Base-by-base conservation (phyloP, 805 yeast genomes). In the Sungouiozyma intestinalis region DNA sequence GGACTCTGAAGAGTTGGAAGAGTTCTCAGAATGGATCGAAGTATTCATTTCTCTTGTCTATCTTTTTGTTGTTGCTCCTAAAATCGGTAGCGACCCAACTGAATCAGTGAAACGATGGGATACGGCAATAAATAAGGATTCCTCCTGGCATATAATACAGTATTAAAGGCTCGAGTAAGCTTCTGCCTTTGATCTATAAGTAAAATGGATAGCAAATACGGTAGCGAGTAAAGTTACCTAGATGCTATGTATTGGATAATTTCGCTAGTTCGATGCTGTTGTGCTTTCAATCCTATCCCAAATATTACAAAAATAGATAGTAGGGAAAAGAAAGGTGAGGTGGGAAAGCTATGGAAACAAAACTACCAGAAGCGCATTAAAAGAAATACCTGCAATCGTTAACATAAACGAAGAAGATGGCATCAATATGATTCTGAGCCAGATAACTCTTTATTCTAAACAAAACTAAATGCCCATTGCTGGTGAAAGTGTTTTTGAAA, bases 1-100 rank as follows among this genome's bases (percentile, higher is more conserved):
- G 11, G 52, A 38, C n/a, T 17, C 27, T 38, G 27, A 33, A 18
- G 24, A 35, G 34, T 37, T 43, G 27, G 39, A 37, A 29, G 41
- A 31, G 13, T 20, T 27, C 3, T 19, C 35, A 27, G 49, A 43
- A 16, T 38, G 21, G 16, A 39, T 43, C 6, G 48, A 45, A 8
- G 44, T 35, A 27, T 24, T 24, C 29, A 24, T 24, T 24, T 24
- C 11, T 24, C 11, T 24, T 11, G n/a, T n/a, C n/a, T n/a, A n/a
- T n/a, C n/a, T n/a, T n/a, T n/a, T n/a, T n/a, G n/a, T n/a, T n/a
- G n/a, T n/a, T n/a, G n/a, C n/a, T n/a, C n/a, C n/a, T n/a, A n/a
- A n/a, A n/a, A n/a, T n/a, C n/a, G n/a, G n/a, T n/a, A n/a, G n/a
- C n/a, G n/a, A n/a, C n/a, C n/a, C n/a, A n/a, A n/a, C n/a, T n/a